Evolutionary conservation across 345 rosid genomes (phyloP).

Genomic region (Pseudoturritis turrita): DNA sequence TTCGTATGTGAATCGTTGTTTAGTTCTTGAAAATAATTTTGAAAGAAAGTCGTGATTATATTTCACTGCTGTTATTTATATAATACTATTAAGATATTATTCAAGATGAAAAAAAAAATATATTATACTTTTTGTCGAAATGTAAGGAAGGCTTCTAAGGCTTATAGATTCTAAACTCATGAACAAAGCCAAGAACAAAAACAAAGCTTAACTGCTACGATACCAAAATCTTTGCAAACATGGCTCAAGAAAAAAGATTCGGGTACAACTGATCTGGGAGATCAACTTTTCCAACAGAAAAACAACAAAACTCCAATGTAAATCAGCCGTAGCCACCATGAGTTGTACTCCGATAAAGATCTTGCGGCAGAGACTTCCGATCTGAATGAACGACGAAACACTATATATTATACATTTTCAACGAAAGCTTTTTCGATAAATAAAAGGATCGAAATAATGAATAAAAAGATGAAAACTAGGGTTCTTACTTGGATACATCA

Average conservation of each 20-base stretch:
- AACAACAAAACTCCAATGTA: slow-evolving; percentile 40
- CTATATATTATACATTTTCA: neutral
- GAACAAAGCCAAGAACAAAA: slow-evolving; percentile 23
- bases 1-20: no score
- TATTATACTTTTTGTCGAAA: neutral
- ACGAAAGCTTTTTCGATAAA: neutral
- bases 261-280: neutral
- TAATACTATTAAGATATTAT: neutral
- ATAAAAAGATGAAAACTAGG: neutral
- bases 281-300: slow-evolving; percentile 30
- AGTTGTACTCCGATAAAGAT: slow-evolving; percentile 14
- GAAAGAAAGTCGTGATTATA: neutral
- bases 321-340: slow-evolving; percentile 33
- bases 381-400: slow-evolving; percentile 31
- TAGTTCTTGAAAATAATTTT: neutral
- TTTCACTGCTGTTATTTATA: neutral
- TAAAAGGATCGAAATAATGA: neutral
- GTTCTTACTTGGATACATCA: slow-evolving; percentile 42
- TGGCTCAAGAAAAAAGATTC: slow-evolving; percentile 8
- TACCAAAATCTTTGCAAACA: slow-evolving; percentile 23
- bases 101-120: neutral
- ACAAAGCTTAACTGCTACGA: slow-evolving; percentile 14
- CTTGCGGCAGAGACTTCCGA: slow-evolving; percentile 42
- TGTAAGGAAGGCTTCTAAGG: slow-evolving; percentile 4
- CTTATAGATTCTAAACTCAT: slow-evolving; percentile 22